phyloP scores from a whole-genome alignment of 176 grass and related monocot species.

The Cenchrus fungigraminus region DNA sequence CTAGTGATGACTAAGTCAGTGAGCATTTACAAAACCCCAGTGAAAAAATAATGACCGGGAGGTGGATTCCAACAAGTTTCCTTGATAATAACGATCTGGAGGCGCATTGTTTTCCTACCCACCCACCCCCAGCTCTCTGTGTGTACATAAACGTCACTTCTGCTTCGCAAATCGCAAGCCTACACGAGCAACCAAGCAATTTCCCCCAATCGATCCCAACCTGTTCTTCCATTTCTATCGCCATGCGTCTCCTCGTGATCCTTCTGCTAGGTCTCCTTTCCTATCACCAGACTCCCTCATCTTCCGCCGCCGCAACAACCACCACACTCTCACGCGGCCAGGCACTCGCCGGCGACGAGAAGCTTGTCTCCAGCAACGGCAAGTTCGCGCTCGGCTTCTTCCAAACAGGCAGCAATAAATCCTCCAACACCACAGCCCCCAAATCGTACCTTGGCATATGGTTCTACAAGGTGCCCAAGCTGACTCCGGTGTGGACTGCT shows the following conservation, averaged over 20 bases:
- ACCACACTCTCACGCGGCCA: neutral
- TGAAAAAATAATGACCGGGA: too few relatives aligned
- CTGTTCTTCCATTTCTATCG: neutral
- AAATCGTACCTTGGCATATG: neutral
- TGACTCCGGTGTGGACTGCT: neutral
- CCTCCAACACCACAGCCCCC: too few relatives aligned
- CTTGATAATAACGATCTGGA: too few relatives aligned
- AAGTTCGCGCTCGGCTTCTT: neutral
- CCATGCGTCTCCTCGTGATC: neutral
- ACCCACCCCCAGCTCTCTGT: neutral
- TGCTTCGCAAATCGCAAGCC: neutral
- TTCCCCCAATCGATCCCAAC: neutral
- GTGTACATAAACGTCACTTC: neutral
- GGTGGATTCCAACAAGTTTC: too few relatives aligned
- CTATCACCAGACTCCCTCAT: neutral
- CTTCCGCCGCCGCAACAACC: neutral
- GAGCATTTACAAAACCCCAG: too few relatives aligned
- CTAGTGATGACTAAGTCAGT: too few relatives aligned
- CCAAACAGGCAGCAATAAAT: neutral
- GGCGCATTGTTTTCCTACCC: neutral
- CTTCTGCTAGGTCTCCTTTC: neutral
- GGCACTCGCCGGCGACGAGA: neutral
- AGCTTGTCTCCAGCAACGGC: neutral
- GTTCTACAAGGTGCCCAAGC: neutral
- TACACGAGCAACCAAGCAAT: neutral